Evolutionary conservation across 1,284 basidiomycete genomes (phyloP), one percentile per base, ranked within the genome.

Genomic region (Ceratobasidium sp.): DNA sequence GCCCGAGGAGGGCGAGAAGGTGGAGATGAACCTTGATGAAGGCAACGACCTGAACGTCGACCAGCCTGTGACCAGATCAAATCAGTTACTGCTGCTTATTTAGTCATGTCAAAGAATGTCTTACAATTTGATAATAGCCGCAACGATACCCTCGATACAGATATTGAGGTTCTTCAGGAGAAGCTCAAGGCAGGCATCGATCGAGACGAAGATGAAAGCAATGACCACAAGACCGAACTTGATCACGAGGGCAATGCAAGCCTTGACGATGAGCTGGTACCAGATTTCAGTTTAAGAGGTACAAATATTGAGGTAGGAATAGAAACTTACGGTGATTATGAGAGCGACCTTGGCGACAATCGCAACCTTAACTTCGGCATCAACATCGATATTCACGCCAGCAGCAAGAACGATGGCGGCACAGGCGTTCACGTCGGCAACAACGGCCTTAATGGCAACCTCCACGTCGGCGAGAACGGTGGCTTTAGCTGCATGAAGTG

Each of bases 181-280:
- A 23, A 73, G 56, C 2, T 56, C 20, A 42, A 73, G 33, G 23
- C 33, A 33, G 20, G 56, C 70, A 18, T 73, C 70, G 26, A 73
- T 44, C 55, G 61, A 33, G 23, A 58, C 70, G 10, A 46, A 63
- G 10, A 73, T n/a, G 13, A 26, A 20, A 33, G 49, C 9, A 6
- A 73, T 15, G 40, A 55, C 70, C 28, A 42, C 28, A 42, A 73
- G 18, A 3, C 70, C 70, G 40, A 73, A 63, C 70, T 73, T 73
- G 70, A 33, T 7, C 1, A 40, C 46, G 42, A 73, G 6, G 20
- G 3, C 18, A 3, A 39, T n/a, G 44, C 56, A 63, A n/a, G 40
- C 58, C 42, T 63, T 44, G 70, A 73, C 42, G 13, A 73, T 23
- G 40, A 63, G 13, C 70, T 73, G 33, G 7, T 51, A 68, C 23